Evolutionary conservation across 768 basidiomycete genomes (phyloP), one percentile per base, ranked within the genome.

Genomic region (Calvatia gigantea): DNA sequence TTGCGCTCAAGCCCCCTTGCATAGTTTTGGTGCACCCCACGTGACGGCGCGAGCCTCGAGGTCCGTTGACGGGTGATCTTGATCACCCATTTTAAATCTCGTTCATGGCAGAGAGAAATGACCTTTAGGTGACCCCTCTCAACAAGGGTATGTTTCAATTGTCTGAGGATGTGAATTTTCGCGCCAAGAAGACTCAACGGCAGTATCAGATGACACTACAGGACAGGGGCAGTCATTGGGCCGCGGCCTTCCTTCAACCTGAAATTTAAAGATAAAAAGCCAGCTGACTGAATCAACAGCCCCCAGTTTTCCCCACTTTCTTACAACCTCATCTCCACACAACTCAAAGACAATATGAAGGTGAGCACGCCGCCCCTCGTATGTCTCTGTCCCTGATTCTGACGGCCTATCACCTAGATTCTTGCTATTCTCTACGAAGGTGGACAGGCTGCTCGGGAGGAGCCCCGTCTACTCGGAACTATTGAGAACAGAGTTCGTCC

Each of bases 401-500:
- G 9, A 28, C 23, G 58, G 32, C 21, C 57, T 39, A 58, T 45
- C 25, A 31, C 25, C 45, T 39, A 90, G 86, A 72, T 91, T 63
- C 79, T 91, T 44, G 86, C 86, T 65, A 84, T 90, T 63, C 78
- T 90, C 45, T 90, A 89, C 73, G 76, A 79, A 59, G 89, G 89
- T 64, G 78, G 76, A 64, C 63, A 82, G 57, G 82, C 86, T 56
- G 88, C 89, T 56, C 60, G 71, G 60, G 72, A 85, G 61, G 88
- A 91, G 69, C 80, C 86, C 37, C 85, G 88, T 69, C 82, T 91
- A 23, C 76, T 91, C 21, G 91, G 91, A 48, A 89, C 91, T 17
- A 77, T 83, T 55, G 87, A 94, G 70, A 94, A 93, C 72, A 76
- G 85, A 77, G 88, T 85, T 64, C 27, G 66, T 45, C 4, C 17